Conservation (phyloP, 192 early-diverging fungal species). For the Oehlia diaphana region DNA sequence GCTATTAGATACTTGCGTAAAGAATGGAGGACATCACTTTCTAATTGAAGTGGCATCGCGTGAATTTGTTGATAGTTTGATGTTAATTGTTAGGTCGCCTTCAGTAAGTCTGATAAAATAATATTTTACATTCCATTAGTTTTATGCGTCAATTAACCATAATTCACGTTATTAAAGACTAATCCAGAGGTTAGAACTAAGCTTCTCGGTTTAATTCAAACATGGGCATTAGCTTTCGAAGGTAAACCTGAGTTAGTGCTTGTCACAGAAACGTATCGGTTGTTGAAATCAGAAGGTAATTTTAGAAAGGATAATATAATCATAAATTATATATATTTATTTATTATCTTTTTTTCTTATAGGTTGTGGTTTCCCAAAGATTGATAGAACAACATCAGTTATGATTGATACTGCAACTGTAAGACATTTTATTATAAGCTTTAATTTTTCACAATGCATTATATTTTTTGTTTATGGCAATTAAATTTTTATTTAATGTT, state of each 20-base stretch:
- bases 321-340: not conserved
- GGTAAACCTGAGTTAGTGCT: constrained; percentile 78
- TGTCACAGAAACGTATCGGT: constrained; percentile 76
- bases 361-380: constrained; percentile 68
- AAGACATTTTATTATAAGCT: constrained; percentile 28
- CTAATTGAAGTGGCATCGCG: constrained; percentile 81
- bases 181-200: constrained; percentile 79
- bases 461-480: not conserved
- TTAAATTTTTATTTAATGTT: constrained; percentile 4
- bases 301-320: not conserved
- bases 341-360: constrained; percentile 14
- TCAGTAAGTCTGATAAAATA: constrained; percentile 39
- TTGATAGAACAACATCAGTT: constrained; percentile 58
- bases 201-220: constrained; percentile 78
- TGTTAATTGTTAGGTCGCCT: constrained; percentile 54
- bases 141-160: not conserved
- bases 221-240: constrained; percentile 85
- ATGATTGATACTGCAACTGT: constrained; percentile 84
- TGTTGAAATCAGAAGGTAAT: constrained; percentile 74
- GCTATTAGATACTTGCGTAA: constrained; percentile 90
- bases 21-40: constrained; percentile 90
- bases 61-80: constrained; percentile 89
- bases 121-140: not conserved
- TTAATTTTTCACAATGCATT: not conserved
- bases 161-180: constrained; percentile 34